Evolutionary conservation across 2,329 filamentous ascomycete genomes (phyloP), one percentile per base, ranked within the genome.

Genomic region (Phyllosticta citriasiana): DNA sequence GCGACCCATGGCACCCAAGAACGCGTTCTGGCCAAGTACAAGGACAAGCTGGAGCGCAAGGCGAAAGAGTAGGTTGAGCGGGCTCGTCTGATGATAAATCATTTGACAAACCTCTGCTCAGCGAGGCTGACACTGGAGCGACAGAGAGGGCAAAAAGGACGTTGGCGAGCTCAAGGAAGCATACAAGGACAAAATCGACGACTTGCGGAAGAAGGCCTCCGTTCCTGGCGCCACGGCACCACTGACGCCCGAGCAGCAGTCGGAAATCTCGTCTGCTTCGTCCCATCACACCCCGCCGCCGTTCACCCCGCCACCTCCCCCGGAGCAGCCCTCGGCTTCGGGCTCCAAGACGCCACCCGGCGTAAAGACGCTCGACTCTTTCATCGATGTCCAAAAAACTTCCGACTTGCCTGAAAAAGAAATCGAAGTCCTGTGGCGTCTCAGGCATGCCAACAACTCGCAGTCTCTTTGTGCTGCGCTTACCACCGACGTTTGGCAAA

Each of bases 401-500:
- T 81, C 83, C 59, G 73, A 77, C 54, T 85, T 97, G 3, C 88
- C 92, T 0, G 77, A 83, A 19, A 87, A 90, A 72, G 92, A 97
- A 73, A 87, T 99, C 61, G 87, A 91, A 68, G 84, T 87, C 33
- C 82, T 97, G 67, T 99, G 94, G 94, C 89, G 93, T 25, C 83
- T 96, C 26, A 88, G 90, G 57, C 90, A 97, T 77, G 87, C 91
- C 51, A 75, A 81, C 16, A 85, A 88, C 65, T 78, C 86, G 0
- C 82, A 85, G 64, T 88, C 87, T 12, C 83, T 99, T n/a, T 95
- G 90, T 76, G 95, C 94, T 27, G 82, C 85, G 55, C 86, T 99
- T 61, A 88, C 91, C 0, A 74, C 87, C 2, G 73, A 82, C 2
- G 89, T 87, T n/a, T 97, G 92, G 78, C 72, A 78, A 35, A 80